phyloP scores from a whole-genome alignment of 1,284 basidiomycete genomes.

The Puccinia sorghi region DNA sequence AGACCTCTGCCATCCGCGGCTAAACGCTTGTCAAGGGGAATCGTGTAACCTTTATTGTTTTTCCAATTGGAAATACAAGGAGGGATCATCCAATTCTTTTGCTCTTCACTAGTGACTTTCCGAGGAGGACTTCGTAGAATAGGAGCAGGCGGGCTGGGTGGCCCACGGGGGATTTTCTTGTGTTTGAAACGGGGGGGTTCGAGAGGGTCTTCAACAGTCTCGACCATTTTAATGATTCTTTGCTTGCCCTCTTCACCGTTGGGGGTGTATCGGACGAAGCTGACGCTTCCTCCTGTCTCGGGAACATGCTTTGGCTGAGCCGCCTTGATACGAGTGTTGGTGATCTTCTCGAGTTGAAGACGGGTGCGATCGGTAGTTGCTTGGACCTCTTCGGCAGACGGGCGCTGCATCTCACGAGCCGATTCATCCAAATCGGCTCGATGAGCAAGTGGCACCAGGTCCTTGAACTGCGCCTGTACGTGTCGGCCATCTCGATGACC shows the following conservation, averaged over 20 bases:
- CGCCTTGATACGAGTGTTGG: constrained; percentile 93
- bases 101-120: constrained; percentile 92
- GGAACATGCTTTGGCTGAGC: constrained; percentile 70
- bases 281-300: constrained; percentile 51
- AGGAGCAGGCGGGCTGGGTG: constrained; percentile 94
- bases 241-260: constrained; percentile 82
- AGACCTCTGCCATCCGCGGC: constrained; percentile 95
- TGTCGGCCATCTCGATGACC: constrained; percentile 81
- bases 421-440: constrained; percentile 81
- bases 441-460: constrained; percentile 87
- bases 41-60: constrained; percentile 99
- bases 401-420: constrained; percentile 77
- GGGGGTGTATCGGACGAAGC: constrained; percentile 88
- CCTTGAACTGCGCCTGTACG: constrained; percentile 94
- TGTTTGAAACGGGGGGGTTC: constrained; percentile 97
- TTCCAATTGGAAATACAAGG: constrained; percentile 99
- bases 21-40: constrained; percentile 95
- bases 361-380: constrained; percentile 85
- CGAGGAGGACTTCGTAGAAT: constrained; percentile 92
- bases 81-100: constrained; percentile 99
- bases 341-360: constrained; percentile 86
- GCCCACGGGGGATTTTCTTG: constrained; percentile 95
- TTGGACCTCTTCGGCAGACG: constrained; percentile 84
- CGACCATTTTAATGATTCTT: constrained; percentile 97
- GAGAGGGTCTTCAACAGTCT: constrained; percentile 92